Conservation (phyloP, 139 green algal genomes). For the Micractinium conductrix region DNA sequence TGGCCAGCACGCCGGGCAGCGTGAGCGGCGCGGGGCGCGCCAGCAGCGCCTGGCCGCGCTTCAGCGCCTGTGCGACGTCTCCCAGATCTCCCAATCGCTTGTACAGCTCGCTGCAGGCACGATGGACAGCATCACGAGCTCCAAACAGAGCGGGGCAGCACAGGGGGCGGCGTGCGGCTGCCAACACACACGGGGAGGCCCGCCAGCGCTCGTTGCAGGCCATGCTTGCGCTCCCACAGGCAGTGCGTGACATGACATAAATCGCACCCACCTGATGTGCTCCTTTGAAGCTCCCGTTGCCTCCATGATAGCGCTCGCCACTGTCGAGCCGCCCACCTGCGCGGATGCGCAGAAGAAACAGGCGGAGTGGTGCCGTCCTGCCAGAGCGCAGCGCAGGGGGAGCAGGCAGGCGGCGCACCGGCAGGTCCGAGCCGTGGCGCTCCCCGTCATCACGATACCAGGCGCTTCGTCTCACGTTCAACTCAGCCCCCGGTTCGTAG, state of each 20-base stretch:
- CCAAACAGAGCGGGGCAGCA: not conserved
- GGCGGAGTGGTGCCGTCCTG: too few species aligned
- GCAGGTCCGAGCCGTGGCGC: not conserved
- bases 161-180: not conserved
- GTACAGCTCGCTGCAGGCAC: conserved; percentile 79
- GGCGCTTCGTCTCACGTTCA: conserved; percentile 25
- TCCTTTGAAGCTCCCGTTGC: conserved; percentile 60
- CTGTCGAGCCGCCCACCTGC: conserved; percentile 74
- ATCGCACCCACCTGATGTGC: conserved; percentile 33
- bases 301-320: conserved; percentile 64
- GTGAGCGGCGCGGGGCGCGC: conserved; percentile 68
- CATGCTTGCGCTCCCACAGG: not conserved
- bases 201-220: not conserved
- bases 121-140: not conserved
- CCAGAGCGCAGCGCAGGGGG: too few species aligned
- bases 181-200: too few species aligned
- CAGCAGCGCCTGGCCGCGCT: conserved; percentile 71
- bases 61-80: conserved; percentile 80
- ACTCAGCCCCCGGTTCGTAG: conserved; percentile 57
- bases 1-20: conserved; percentile 64
- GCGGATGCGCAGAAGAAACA: too few species aligned
- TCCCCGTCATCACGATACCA: not conserved
- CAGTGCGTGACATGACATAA: not conserved
- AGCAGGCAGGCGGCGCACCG: too few species aligned
- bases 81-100: conserved; percentile 79